Base-by-base conservation (phyloP, 1,284 basidiomycete genomes). In the Tilletia indica region DNA sequence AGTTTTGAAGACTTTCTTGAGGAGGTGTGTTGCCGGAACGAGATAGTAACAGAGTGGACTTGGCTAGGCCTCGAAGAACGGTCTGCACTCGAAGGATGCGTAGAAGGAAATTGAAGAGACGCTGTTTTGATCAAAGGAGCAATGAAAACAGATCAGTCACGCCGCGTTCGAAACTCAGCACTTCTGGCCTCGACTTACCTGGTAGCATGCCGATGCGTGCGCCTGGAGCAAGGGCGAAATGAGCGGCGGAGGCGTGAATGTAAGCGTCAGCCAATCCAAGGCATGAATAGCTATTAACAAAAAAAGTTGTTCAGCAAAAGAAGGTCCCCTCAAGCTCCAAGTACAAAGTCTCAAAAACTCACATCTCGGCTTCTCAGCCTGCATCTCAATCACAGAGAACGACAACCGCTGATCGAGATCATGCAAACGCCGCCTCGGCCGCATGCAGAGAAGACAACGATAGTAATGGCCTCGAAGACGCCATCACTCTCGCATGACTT, bases 231-330 rank as follows among this genome's bases (percentile, higher is more conserved):
- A 70, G 19, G 78, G 78, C 12, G 79, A 72, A 49, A 80, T 78
- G 48, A 80, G 72, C 31, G 78, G 74, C 0, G 77, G 79, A 8
- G 79, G 79, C 19, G 74, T 74, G 71, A 79, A 80, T 5, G 72
- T 76, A 3, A 80, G 49, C 2, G 78, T 79, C 39, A 80, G 73
- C 79, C 79, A 80, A 56, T 80, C 79, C 5, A 80, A 70, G 0
- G 76, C 79, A 31, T 77, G 74, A 64, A 80, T 79, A 14, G 69
- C 69, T 69, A 64, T 11, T 9, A 51, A 64, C 68, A 64, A 39
- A 34, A 58, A 51, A 19, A 39, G 19, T 63, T 63, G 58, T 31
- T 16, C 48, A 51, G 48, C 14, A 14, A 51, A 51, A 51, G 21
- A 21, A 21, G 48, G 48, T 58, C 14, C 42, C 42, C 14, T 45